Evolutionary conservation across 331 rosid genomes (phyloP).

Genomic region (Rosa hybrid): DNA sequence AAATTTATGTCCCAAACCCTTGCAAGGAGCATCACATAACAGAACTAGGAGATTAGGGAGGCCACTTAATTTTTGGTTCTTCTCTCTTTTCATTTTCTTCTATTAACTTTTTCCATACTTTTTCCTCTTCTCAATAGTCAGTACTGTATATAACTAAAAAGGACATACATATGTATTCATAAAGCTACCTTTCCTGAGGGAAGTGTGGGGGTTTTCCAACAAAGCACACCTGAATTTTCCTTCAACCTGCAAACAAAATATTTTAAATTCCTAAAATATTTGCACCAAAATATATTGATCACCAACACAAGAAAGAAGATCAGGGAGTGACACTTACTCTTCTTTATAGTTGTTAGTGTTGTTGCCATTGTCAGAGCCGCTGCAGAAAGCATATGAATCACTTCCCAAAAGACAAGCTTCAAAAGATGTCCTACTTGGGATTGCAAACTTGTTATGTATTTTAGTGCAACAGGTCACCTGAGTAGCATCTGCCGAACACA

Average conservation of each 20-base stretch:
- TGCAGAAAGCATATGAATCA: slow-evolving; percentile 33
- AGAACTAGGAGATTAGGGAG: not conserved
- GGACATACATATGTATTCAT: not conserved
- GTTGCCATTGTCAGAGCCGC: slow-evolving; percentile 30
- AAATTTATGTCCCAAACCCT: not conserved
- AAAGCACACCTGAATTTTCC: slow-evolving; percentile 34
- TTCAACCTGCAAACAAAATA: slow-evolving; percentile 30
- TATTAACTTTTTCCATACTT: not conserved
- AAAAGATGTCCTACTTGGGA: slow-evolving; percentile 42
- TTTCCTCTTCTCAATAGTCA: not conserved
- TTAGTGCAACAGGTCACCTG: slow-evolving; percentile 27
- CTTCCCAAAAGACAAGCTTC: slow-evolving; percentile 34
- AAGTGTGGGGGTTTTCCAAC: slow-evolving; percentile 41
- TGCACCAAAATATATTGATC: not conserved
- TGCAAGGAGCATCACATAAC: not conserved
- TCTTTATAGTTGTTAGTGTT: slow-evolving; percentile 24
- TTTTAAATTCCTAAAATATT: not conserved
- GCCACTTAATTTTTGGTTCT: not conserved
- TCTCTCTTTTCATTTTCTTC: not conserved
- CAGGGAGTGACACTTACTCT: slow-evolving; percentile 23
- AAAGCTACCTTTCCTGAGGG: slow-evolving; percentile 38
- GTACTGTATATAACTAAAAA: not conserved
- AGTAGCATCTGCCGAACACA: slow-evolving; percentile 35
- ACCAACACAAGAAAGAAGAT: slow-evolving; percentile 9
- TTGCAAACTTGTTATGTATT: slow-evolving; percentile 36